Conservation (phyloP, 306 rosid genomes). For the Cucumis sativus region DNA sequence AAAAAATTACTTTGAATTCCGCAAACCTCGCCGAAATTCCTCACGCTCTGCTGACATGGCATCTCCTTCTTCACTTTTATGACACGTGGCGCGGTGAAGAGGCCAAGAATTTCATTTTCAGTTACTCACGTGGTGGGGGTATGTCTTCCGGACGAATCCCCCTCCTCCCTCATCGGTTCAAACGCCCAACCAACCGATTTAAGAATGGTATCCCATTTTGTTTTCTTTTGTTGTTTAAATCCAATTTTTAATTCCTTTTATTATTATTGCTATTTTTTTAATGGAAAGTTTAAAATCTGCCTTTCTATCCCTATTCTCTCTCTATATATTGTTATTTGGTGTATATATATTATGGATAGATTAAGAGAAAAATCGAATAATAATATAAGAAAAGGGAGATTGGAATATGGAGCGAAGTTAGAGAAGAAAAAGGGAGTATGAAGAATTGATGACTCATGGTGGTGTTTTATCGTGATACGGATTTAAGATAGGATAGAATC, state of each 20-base stretch:
- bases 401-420: background rate
- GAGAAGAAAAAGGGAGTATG: background rate
- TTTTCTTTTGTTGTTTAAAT: background rate
- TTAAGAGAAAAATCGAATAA: background rate
- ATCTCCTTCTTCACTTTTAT: background rate
- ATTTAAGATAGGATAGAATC: background rate
- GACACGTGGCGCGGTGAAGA: background rate
- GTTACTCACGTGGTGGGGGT: constrained; percentile 3
- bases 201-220: background rate
- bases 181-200: background rate
- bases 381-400: background rate
- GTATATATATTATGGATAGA: too few relatives aligned
- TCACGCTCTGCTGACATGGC: constrained; percentile 12
- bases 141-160: background rate
- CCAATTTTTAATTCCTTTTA: background rate
- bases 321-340: background rate
- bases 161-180: background rate
- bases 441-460: background rate
- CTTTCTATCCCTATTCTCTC: background rate
- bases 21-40: constrained; percentile 8
- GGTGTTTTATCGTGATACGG: background rate
- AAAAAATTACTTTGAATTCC: background rate
- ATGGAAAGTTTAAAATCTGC: background rate
- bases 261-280: background rate
- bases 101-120: background rate